A percentile compares a stretch with the other conserved stretches of the same genome.
Evolutionary conservation across 805 yeast species (phyloP).

Genomic region (Hermanozyma aechmeae): DNA sequence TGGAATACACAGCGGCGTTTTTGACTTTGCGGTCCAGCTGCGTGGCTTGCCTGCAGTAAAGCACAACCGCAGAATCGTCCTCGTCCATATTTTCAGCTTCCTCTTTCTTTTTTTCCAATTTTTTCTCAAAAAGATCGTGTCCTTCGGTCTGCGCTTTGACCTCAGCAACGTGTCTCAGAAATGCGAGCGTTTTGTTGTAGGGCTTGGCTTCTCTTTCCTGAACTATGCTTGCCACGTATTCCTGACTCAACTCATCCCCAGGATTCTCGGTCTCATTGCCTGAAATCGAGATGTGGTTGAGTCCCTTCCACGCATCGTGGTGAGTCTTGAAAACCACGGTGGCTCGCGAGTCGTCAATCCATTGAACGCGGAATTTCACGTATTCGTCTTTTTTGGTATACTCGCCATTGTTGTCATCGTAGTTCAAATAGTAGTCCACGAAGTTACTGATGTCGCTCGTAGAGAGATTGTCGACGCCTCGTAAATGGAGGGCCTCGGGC

Average conservation of each 20-base stretch:
- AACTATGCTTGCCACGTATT: slow-evolving; percentile 15
- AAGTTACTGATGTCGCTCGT: slow-evolving; percentile 51
- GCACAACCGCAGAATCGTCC: slow-evolving; percentile 25
- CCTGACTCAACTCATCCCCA: slow-evolving; percentile 7
- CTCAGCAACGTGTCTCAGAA: slow-evolving; percentile 9
- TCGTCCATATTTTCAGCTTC: slow-evolving; percentile 22
- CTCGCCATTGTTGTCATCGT: slow-evolving; percentile 10
- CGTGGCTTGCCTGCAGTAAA: slow-evolving; percentile 42
- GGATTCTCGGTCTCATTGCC: no score
- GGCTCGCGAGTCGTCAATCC: slow-evolving; percentile 59
- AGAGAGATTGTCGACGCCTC: slow-evolving; percentile 58
- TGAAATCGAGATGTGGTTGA: no score
- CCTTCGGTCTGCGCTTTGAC: not conserved
- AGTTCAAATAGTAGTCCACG: slow-evolving; percentile 38
- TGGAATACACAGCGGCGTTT: slow-evolving; percentile 48
- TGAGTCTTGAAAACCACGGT: slow-evolving; percentile 44
- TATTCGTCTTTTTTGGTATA: slow-evolving; percentile 14
- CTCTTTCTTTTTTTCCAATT: no score
- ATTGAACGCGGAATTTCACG: slow-evolving; percentile 40
- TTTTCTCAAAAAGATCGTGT: not conserved
- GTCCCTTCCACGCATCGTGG: slow-evolving; percentile 32
- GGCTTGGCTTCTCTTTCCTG: slow-evolving; percentile 34
- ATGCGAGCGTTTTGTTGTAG: slow-evolving; percentile 25
- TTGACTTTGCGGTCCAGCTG: slow-evolving; percentile 47
- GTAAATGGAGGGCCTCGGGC: slow-evolving; percentile 11